A percentile compares a stretch with the other conserved stretches of the same genome.
Conservation (phyloP, 768 basidiomycete species). For the Pleurotus pulmonarius region DNA sequence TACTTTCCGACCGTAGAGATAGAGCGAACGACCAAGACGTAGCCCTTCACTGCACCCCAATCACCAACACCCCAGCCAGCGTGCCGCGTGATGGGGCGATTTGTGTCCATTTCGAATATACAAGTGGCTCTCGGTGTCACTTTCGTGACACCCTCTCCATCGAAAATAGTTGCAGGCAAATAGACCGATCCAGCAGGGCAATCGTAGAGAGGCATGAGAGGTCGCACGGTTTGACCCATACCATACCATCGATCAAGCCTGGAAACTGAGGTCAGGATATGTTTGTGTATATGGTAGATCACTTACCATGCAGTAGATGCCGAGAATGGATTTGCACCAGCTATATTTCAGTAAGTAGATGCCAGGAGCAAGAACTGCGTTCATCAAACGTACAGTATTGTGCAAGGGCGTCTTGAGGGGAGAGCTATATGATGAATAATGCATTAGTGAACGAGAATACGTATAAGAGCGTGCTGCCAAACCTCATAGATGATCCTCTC, state of each 20-base stretch:
- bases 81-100: conserved; percentile 55
- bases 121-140: conserved; percentile 52
- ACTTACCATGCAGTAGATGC: conserved; percentile 45
- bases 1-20: conserved; percentile 64
- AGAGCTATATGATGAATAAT: conserved; percentile 29
- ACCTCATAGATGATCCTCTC: conserved; percentile 64
- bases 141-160: conserved; percentile 17
- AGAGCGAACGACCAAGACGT: conserved; percentile 52
- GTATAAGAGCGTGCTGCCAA: not conserved
- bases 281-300: not conserved
- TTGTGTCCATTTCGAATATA: conserved; percentile 60
- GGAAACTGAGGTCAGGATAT: not conserved
- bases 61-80: conserved; percentile 50
- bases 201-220: conserved; percentile 64
- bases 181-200: conserved; percentile 39
- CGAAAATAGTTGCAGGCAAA: conserved; percentile 41
- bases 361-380: not conserved
- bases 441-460: not conserved
- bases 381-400: conserved; percentile 40
- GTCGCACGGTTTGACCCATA: conserved; percentile 52
- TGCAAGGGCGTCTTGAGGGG: conserved; percentile 60
- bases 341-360: conserved; percentile 19
- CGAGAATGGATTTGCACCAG: conserved; percentile 61
- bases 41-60: conserved; percentile 59
- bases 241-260: conserved; percentile 59